Percentiles rank a stretch among this genome's conserved stretches.
Conservation (phyloP, 805 yeast genomes). For the Torulaspora microellipsoides region DNA sequence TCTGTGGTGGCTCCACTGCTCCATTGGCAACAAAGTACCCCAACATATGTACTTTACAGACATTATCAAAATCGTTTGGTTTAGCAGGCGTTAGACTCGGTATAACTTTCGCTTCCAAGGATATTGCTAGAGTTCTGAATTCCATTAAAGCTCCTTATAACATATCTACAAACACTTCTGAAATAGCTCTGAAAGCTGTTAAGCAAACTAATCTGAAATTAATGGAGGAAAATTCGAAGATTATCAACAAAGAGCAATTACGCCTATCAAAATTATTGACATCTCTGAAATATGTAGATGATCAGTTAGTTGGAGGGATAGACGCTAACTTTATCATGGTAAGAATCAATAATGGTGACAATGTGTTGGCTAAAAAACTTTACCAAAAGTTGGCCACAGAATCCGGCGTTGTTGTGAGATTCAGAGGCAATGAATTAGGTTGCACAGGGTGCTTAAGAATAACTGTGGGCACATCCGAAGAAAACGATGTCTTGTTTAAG, state of each 20-base stretch:
- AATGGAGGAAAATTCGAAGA: slow-evolving; percentile 53
- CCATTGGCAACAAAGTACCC: slow-evolving; percentile 79
- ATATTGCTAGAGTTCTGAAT: slow-evolving; percentile 65
- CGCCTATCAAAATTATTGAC: slow-evolving; percentile 51
- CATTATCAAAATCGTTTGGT: slow-evolving; percentile 92
- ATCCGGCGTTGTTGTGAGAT: slow-evolving; percentile 80
- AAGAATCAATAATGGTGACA: slow-evolving; percentile 73
- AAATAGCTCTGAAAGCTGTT: slow-evolving; percentile 71
- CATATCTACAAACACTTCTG: slow-evolving; percentile 75
- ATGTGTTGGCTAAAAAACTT: slow-evolving; percentile 60
- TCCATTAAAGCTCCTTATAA: slow-evolving; percentile 96
- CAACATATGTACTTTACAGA: slow-evolving; percentile 83
- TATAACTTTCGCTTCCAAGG: slow-evolving; percentile 59
- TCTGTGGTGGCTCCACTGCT: slow-evolving; percentile 68
- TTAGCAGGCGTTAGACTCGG: slow-evolving; percentile 93
- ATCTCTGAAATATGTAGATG: slow-evolving; percentile 53
- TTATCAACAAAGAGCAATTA: slow-evolving; percentile 52
- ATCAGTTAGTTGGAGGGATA: slow-evolving; percentile 71
- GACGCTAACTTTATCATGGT: slow-evolving; percentile 84
- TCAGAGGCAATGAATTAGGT: slow-evolving; percentile 84
- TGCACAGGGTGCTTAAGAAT: slow-evolving; percentile 85
- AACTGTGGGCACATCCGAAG: slow-evolving; percentile 79
- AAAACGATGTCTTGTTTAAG: slow-evolving; percentile 55
- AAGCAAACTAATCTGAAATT: slow-evolving; percentile 47
- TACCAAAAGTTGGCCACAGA: slow-evolving; percentile 68